Percentiles rank a stretch among this genome's conserved stretches.
These are phyloP conservation scores for Macrotyloma uniflorum DNA, from an alignment of 306 rosid species.

Conservation along the genomic window DNA sequence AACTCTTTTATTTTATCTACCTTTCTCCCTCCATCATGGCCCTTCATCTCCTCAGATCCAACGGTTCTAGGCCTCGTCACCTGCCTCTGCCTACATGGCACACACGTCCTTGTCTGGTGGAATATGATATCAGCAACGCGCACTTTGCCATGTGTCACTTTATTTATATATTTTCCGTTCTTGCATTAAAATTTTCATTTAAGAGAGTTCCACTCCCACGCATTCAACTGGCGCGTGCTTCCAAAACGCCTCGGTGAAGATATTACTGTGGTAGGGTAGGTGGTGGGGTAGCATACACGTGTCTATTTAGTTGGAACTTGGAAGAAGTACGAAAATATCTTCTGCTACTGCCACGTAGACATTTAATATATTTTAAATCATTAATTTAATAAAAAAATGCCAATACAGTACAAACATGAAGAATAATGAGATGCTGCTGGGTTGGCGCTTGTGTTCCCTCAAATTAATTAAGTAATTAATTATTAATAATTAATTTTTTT, in stretches of 20 bases:
- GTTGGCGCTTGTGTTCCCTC: no score
- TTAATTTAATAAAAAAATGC: no score
- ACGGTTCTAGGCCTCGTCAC: background rate
- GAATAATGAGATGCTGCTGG: no score
- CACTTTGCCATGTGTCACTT: background rate
- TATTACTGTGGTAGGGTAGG: background rate
- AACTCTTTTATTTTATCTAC: no score
- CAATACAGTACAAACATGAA: no score
- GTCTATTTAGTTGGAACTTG: background rate
- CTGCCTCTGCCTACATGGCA: slow-evolving; percentile 14
- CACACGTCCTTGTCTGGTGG: slow-evolving; percentile 29
- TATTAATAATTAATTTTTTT: no score
- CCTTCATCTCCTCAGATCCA: background rate
- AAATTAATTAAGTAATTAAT: no score
- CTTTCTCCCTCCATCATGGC: background rate
- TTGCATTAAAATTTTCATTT: background rate
- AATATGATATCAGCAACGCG: background rate
- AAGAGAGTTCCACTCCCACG: background rate
- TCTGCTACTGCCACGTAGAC: background rate
- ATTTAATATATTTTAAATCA: background rate
- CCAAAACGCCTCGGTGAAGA: background rate
- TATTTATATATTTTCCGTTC: background rate
- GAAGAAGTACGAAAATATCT: slow-evolving; percentile 9
- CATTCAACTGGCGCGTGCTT: background rate
- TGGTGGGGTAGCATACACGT: background rate